Percentiles rank a stretch among this genome's conserved stretches.
These are phyloP conservation scores for Nosema bombycis DNA, from an alignment of 371 early-diverging fungal species.

Conservation along the genomic window DNA sequence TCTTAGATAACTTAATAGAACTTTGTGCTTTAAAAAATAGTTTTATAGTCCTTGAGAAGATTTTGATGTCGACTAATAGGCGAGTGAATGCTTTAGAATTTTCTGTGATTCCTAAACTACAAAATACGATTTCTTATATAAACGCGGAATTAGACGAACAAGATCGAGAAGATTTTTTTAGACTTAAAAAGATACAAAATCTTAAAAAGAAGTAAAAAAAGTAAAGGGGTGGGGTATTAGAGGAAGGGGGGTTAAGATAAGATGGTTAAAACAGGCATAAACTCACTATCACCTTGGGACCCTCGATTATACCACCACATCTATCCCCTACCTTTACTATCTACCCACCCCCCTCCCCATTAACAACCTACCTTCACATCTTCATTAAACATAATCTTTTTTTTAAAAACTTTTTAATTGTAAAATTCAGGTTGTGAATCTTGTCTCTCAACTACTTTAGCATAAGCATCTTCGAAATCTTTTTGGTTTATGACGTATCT, in stretches of 20 bases:
- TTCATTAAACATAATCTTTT: too few species aligned
- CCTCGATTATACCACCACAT: too few species aligned
- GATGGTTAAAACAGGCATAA: too few species aligned
- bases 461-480: slow-evolving; percentile 87
- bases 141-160: slow-evolving; percentile 93
- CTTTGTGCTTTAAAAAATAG: slow-evolving; percentile 78
- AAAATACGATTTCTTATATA: slow-evolving; percentile 92
- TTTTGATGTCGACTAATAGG: slow-evolving; percentile 93
- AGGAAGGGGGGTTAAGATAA: neutral
- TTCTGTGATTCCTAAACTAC: slow-evolving; percentile 90
- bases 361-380: too few species aligned
- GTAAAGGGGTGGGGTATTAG: neutral
- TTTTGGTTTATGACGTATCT: slow-evolving; percentile 89
- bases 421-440: slow-evolving; percentile 59
- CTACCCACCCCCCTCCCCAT: too few species aligned
- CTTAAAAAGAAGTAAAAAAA: slow-evolving; percentile 41
- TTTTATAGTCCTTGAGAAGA: slow-evolving; percentile 90
- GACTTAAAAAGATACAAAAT: slow-evolving; percentile 66
- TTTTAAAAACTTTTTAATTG: slow-evolving; percentile 44
- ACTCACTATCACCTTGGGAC: too few species aligned
- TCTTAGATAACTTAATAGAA: slow-evolving; percentile 83
- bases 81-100: slow-evolving; percentile 97
- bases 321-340: neutral
- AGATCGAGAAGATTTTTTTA: slow-evolving; percentile 98
- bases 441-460: slow-evolving; percentile 61